Base-by-base conservation (phyloP, 2,329 filamentous ascomycete species). In the Alternaria sp. region DNA sequence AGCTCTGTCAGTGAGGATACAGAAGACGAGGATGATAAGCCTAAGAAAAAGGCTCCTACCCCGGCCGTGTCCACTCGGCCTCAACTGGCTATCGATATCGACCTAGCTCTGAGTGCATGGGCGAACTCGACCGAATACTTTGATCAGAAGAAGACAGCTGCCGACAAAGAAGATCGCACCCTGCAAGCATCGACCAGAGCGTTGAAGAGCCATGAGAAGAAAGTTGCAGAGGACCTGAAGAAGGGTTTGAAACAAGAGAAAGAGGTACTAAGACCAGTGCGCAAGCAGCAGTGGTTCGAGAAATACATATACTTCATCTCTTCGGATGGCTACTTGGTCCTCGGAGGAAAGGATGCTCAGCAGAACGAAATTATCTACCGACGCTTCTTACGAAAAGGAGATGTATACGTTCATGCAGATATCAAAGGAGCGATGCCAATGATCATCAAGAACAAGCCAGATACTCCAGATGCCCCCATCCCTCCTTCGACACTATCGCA, bases 271-370 rank as follows among this genome's bases (percentile, higher is more conserved):
- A 89, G 94, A 46, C 93, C 91, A 0, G 90, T 97, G 9, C 87
- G 95, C 57, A 91, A 89, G 72, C 90, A 90, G 67, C 87, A 94
- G 71, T 99, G 95, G 95, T 99, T 97, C 69, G 95, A 99, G 74
- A 99, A 99, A 79, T 99, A 97, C 72, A 84, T 89, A 28, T 98
- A 93, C 86, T 99, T 99, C 80, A 87, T 98, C 69, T 97, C 94
- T 0, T 96, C 93, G 0, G 95, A 99, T 74, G 94, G 94, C 5
- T 97, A 98, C 76, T 85, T 99, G 6, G 92, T 98, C 0, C 85
- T 99, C 16, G 94, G 89, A 45, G 94, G 93, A 16, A 93, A 92
- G 63, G 95, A 99, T 81, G 86, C 89, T 2, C 90, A 92, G 70
- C 95, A 99, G 76, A 93, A 91, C 71, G 95, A 99, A 77, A 90